phyloP scores from a whole-genome alignment of 164 flowering plant species.

The Magnolia officinalis region DNA sequence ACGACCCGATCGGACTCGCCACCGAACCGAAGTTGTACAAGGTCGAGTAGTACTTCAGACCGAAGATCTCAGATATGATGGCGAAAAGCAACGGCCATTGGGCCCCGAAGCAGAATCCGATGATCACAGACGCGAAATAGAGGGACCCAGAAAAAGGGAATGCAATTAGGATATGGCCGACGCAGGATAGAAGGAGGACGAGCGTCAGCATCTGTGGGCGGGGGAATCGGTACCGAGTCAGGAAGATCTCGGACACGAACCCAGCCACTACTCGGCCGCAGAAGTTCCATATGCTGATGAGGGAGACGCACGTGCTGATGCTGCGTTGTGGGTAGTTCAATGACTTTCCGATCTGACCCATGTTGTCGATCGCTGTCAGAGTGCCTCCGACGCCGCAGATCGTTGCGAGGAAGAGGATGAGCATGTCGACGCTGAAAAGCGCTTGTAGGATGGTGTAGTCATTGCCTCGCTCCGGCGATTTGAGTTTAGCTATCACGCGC shows the following conservation, averaged over 20 bases:
- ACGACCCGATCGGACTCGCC: constrained; percentile 54
- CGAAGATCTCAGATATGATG: constrained; percentile 60
- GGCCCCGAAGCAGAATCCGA: constrained; percentile 54
- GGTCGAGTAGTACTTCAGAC: constrained; percentile 61
- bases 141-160: constrained; percentile 36
- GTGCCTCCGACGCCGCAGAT: constrained; percentile 55
- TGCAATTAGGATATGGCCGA: constrained; percentile 55
- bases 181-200: constrained; percentile 34
- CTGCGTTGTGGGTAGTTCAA: constrained; percentile 31
- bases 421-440: constrained; percentile 51
- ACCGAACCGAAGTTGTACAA: constrained; percentile 49
- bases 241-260: constrained; percentile 40
- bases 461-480: constrained; percentile 48
- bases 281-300: constrained; percentile 62
- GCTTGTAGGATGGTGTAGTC: constrained; percentile 63
- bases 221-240: constrained; percentile 43
- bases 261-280: constrained; percentile 46
- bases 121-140: constrained; percentile 47
- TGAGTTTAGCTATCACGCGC: constrained; percentile 28
- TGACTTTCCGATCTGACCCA: constrained; percentile 57
- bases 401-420: constrained; percentile 43
- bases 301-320: constrained; percentile 57
- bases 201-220: constrained; percentile 48
- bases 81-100: constrained; percentile 51
- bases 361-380: constrained; percentile 56